Evolutionary conservation across 2,329 filamentous ascomycete genomes (phyloP).

Genomic region (Fusarium protoensiforme): DNA sequence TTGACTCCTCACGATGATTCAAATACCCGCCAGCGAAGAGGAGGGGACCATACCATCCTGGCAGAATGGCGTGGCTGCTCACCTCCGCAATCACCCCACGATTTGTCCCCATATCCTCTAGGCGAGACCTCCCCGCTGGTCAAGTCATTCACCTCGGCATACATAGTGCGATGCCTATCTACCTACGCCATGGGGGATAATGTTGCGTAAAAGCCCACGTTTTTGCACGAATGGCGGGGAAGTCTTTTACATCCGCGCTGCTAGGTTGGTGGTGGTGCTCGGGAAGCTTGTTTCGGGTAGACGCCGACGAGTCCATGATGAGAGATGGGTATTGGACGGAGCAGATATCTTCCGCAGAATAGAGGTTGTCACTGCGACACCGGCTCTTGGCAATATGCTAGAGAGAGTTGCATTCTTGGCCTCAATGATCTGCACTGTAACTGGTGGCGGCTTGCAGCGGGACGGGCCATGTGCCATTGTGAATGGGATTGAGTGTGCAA

Average conservation of each 20-base stretch:
- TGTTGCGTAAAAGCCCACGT: slow-evolving; percentile 13
- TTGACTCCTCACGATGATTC: neutral
- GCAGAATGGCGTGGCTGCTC: slow-evolving; percentile 11
- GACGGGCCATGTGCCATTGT: neutral
- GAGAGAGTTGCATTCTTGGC: neutral
- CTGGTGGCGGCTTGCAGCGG: neutral
- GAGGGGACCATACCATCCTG: neutral
- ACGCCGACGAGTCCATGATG: neutral
- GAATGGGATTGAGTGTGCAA: neutral
- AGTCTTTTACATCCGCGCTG: neutral
- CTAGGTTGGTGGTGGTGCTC: neutral
- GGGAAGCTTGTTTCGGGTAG: slow-evolving; percentile 26
- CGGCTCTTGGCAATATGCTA: neutral
- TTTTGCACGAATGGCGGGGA: slow-evolving; percentile 35
- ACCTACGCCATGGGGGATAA: slow-evolving; percentile 1
- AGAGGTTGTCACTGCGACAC: neutral
- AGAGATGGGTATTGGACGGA: neutral
- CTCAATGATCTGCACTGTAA: neutral
- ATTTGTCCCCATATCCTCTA: slow-evolving; percentile 14
- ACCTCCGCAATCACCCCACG: slow-evolving; percentile 33
- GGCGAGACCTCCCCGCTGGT: slow-evolving; percentile 12
- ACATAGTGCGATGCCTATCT: slow-evolving; percentile 1
- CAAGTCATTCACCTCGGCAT: slow-evolving; percentile 14
- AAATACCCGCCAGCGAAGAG: slow-evolving; percentile 5
- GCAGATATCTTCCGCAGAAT: neutral